Conservation (phyloP, 495 filamentous ascomycete species). For the Neurospora sublineolata region DNA sequence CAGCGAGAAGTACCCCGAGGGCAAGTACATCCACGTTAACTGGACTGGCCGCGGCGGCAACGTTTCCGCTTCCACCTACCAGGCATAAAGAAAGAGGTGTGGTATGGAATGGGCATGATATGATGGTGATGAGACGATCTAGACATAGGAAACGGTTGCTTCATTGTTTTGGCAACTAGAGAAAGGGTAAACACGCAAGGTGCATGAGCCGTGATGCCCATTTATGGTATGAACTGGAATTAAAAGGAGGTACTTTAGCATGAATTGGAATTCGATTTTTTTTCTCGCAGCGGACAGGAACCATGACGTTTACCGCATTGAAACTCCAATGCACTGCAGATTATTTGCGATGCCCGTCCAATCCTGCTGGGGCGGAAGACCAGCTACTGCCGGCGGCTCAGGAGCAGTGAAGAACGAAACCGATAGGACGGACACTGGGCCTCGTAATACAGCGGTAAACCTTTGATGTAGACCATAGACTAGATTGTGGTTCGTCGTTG, state of each 20-base stretch:
- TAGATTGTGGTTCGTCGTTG: not conserved
- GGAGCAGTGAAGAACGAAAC: not conserved
- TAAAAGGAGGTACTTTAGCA: not conserved
- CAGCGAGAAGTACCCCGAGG: constrained; percentile 70
- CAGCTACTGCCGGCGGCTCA: not conserved
- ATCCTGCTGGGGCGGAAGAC: not conserved
- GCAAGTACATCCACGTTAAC: constrained; percentile 95
- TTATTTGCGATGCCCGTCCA: not conserved
- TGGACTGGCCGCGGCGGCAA: constrained; percentile 98
- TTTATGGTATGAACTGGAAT: not conserved
- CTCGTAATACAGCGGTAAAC: not conserved
- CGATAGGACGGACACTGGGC: not conserved
- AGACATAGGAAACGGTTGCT: not conserved
- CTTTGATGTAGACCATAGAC: not conserved
- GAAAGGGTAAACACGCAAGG: not conserved
- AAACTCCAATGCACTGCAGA: not conserved
- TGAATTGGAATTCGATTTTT: not conserved
- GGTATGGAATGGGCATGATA: not conserved
- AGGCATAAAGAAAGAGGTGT: constrained; percentile 52
- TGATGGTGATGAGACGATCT: constrained; percentile 1
- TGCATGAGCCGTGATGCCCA: not conserved
- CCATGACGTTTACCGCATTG: not conserved
- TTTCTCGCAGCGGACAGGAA: not conserved
- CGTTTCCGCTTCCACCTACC: constrained; percentile 92
- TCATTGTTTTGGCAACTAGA: not conserved